Evolutionary conservation across 192 early-diverging fungal species (phyloP).

Genomic region (Paraglomus brasilianum): DNA sequence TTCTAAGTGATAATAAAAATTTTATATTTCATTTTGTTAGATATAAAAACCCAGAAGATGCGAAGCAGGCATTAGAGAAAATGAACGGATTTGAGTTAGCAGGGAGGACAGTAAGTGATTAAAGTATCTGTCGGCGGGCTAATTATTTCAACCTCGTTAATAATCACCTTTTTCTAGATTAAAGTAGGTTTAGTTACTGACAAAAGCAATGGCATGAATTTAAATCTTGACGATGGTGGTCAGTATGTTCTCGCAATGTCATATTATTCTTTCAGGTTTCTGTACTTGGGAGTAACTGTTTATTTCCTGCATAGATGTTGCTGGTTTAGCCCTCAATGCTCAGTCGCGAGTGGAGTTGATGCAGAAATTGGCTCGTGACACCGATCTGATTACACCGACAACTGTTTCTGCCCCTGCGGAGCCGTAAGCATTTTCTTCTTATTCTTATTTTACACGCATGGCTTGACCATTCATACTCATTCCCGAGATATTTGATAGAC

Average conservation of each 20-base stretch:
- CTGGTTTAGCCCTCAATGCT: conserved; percentile 66
- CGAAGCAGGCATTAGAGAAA: conserved; percentile 73
- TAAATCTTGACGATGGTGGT: conserved; percentile 52
- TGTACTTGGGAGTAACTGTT: background rate
- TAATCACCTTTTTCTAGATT: conserved; percentile 49
- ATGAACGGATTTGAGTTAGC: conserved; percentile 84
- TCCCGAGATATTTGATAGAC: conserved; percentile 32
- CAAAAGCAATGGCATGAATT: conserved; percentile 48
- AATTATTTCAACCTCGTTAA: background rate
- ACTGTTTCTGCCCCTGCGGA: conserved; percentile 31
- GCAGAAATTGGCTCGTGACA: conserved; percentile 71
- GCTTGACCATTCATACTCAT: background rate
- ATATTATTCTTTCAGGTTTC: background rate
- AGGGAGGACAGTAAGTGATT: conserved; percentile 59
- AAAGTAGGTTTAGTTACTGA: conserved; percentile 76
- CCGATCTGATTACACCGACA: conserved; percentile 42
- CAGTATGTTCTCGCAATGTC: conserved; percentile 9
- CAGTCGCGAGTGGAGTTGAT: conserved; percentile 74
- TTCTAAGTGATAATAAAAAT: conserved; percentile 3
- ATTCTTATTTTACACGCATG: too few species aligned
- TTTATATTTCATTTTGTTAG: conserved; percentile 35
- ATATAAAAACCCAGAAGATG: conserved; percentile 66
- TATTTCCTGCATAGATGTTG: conserved; percentile 42
- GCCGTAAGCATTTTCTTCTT: conserved; percentile 27
- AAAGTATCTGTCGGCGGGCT: too few species aligned